phyloP scores from a whole-genome alignment of 192 early-diverging fungal species.

The Chytriomyces sp. region DNA sequence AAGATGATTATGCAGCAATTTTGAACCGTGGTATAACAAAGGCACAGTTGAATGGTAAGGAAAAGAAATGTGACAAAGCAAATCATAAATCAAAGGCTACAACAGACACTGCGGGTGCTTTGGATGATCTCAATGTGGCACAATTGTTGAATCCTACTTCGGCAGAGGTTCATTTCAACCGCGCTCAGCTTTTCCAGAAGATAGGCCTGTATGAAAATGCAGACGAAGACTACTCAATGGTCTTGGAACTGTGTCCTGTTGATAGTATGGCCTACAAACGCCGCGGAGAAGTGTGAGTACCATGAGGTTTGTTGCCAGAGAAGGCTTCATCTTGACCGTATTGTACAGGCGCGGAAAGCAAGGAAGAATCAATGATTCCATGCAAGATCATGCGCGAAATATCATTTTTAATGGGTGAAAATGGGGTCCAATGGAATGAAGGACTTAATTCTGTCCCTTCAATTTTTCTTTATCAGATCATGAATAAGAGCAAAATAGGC shows the following conservation, averaged over 20 bases:
- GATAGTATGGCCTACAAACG: conserved; percentile 38
- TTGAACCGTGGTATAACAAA: conserved; percentile 56
- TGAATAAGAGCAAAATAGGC: not conserved
- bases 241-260: conserved; percentile 42
- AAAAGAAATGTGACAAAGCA: not conserved
- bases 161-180: conserved; percentile 46
- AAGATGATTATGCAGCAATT: conserved; percentile 33
- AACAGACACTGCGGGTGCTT: conserved; percentile 36
- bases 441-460: too few species aligned
- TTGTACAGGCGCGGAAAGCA: not conserved
- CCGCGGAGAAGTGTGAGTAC: conserved; percentile 46
- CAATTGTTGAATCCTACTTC: conserved; percentile 25
- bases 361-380: not conserved
- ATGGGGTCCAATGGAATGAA: too few species aligned
- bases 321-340: too few species aligned
- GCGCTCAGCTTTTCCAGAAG: conserved; percentile 40
- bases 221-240: conserved; percentile 46
- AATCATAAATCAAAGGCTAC: not conserved
- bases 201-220: conserved; percentile 44
- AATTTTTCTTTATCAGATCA: not conserved
- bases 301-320: too few species aligned
- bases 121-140: conserved; percentile 46
- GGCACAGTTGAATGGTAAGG: conserved; percentile 43
- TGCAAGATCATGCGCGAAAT: not conserved
- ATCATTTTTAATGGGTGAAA: too few species aligned